Conservation (phyloP, 768 basidiomycete genomes). For the Astraeus odoratus region DNA sequence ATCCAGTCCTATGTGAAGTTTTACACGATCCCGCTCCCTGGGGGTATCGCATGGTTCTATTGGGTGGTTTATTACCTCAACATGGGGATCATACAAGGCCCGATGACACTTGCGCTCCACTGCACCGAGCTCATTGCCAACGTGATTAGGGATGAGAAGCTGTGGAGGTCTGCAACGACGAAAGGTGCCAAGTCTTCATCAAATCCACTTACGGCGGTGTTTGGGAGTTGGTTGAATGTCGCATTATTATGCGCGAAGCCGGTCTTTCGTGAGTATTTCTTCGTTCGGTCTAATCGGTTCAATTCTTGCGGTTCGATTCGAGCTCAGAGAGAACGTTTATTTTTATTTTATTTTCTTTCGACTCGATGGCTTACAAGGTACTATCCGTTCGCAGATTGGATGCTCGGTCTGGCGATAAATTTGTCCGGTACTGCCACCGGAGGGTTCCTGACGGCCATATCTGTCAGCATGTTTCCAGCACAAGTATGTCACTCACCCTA, state of each 20-base stretch:
- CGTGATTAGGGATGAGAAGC: conserved; percentile 21
- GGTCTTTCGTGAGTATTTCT: conserved; percentile 18
- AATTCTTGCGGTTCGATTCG: neutral
- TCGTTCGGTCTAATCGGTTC: neutral
- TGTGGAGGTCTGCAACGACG: conserved; percentile 20
- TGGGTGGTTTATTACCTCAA: conserved; percentile 22
- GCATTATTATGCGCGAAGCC: conserved; percentile 17
- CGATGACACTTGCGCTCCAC: conserved; percentile 23
- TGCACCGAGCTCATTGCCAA: conserved; percentile 24
- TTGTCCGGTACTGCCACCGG: conserved; percentile 9
- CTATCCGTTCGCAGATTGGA: conserved; percentile 19
- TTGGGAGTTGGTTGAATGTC: conserved; percentile 15
- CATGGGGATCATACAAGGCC: conserved; percentile 22
- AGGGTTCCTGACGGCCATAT: conserved; percentile 9
- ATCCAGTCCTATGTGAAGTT: conserved; percentile 13
- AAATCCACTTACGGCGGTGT: conserved; percentile 18
- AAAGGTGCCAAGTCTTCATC: conserved; percentile 11
- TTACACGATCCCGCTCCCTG: conserved; percentile 18
- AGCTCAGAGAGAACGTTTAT: no score
- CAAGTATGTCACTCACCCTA: conserved; percentile 11
- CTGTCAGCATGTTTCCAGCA: conserved; percentile 20
- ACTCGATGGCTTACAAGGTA: neutral
- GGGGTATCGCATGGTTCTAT: conserved; percentile 12
- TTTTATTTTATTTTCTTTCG: no score
- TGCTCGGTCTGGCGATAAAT: conserved; percentile 25